Base-by-base conservation (phyloP, 192 early-diverging fungal genomes). In the Phycomyces nitens region DNA sequence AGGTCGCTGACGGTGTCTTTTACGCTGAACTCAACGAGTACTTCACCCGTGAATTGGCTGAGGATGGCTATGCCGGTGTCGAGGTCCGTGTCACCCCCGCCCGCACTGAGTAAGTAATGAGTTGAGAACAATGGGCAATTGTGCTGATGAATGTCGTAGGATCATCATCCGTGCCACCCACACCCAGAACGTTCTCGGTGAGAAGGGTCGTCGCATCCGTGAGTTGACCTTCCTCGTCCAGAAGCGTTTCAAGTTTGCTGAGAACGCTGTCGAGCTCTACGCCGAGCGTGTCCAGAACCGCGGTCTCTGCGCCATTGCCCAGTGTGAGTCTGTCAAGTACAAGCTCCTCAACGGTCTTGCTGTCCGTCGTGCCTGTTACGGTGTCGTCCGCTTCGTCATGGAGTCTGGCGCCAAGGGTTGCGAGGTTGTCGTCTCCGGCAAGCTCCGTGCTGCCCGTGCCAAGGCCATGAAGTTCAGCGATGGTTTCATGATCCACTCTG, bases 391-490 rank as follows among this genome's bases (percentile, higher is more conserved):
- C 74, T 95, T 95, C 87, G 90, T 95, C 70, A 99, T 97, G 97
- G 95, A 97, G 83, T 92, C 92, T 72, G 95, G 95, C 73, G 97
- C 94, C 77, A 99, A 99, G 91, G 97, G 97, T 80, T 94, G 92
- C 82, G 97, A 99, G 80, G 97, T 99, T 62, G 86, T 99, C 75
- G 91, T 99, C 69, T 97, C 95, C 66, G 97, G 97, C 69, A 99
- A 99, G 90, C 89, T 99, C 68, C 95, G 97, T 83, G 97, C 90
- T 80, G 95, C 95, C 63, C 97, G 97, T 94, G 97, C 97, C 82
- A 99, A 99, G 92, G 88, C 97, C 59, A 97, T 97, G 97, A 99
- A 99, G 89, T 99, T 99, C 85, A 85, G 88, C 79, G 95, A 97
- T 77, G 97, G 97, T 69, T 97, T 99, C 89, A 96, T 99, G 94